A percentile compares a stretch with the other conserved stretches of the same genome.
These are phyloP conservation scores for Coriaria nepalensis DNA, from an alignment of 306 rosid genomes.

Conservation along the genomic window DNA sequence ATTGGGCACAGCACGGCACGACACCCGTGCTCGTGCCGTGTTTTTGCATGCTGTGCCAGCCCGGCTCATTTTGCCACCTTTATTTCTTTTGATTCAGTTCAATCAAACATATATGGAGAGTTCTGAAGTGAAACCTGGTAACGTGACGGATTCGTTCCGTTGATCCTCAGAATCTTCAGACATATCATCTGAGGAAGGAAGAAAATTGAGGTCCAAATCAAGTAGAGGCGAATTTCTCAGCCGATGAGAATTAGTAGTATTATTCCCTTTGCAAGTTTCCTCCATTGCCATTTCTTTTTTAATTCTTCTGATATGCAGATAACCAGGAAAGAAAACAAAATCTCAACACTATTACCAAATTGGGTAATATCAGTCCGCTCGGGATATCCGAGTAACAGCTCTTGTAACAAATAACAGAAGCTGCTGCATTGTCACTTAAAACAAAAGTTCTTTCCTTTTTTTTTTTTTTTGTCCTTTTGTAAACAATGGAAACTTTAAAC, in stretches of 20 bases:
- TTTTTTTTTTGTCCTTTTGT: too few relatives aligned
- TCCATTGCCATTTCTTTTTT: slow-evolving; percentile 11
- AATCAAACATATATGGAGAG: slow-evolving; percentile 4
- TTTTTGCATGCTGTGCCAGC: too few relatives aligned
- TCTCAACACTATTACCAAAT: too few relatives aligned
- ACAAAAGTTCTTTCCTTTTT: too few relatives aligned
- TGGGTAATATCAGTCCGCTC: too few relatives aligned
- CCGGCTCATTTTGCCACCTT: not conserved
- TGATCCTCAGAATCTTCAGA: slow-evolving; percentile 29
- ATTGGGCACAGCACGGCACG: too few relatives aligned
- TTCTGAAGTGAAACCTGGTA: slow-evolving; percentile 38
- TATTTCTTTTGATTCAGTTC: not conserved
- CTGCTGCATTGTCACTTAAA: too few relatives aligned
- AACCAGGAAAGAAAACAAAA: slow-evolving; percentile 15
- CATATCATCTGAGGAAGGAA: slow-evolving; percentile 35
- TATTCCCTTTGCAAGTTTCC: slow-evolving; percentile 20
- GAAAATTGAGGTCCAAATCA: slow-evolving; percentile 66
- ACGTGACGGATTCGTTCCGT: slow-evolving; percentile 20
- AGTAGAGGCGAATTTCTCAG: slow-evolving; percentile 24
- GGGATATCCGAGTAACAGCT: too few relatives aligned
- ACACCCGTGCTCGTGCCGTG: too few relatives aligned
- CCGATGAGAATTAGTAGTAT: slow-evolving; percentile 15
- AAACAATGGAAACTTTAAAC: too few relatives aligned
- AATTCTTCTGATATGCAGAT: slow-evolving; percentile 13
- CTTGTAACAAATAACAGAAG: too few relatives aligned